Conservation (phyloP, 768 basidiomycete species). For the Lactarius indigo region DNA sequence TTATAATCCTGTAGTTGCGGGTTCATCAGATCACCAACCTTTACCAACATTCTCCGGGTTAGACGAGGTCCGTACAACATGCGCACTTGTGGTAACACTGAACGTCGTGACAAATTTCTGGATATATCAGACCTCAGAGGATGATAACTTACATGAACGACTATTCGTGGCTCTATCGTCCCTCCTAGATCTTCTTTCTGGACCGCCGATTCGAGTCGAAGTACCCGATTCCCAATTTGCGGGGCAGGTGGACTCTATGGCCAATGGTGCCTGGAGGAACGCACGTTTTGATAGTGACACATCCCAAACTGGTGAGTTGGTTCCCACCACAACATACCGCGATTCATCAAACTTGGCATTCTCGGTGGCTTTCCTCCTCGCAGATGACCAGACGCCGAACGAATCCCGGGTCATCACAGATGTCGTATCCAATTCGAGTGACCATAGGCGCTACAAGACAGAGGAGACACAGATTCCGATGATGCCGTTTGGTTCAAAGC, state of each 20-base stretch:
- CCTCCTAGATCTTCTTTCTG: background rate
- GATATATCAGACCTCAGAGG: background rate
- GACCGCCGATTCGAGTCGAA: background rate
- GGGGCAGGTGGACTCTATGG: background rate
- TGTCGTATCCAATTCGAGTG: too few relatives aligned
- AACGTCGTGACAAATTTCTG: too few relatives aligned
- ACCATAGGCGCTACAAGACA: too few relatives aligned
- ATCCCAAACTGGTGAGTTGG: background rate
- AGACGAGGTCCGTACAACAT: background rate
- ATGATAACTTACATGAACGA: too few relatives aligned
- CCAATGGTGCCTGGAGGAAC: too few relatives aligned
- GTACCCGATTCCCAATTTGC: background rate
- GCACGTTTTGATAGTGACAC: background rate
- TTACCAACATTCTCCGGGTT: background rate
- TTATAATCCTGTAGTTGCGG: background rate
- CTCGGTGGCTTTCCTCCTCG: background rate
- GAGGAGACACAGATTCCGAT: too few relatives aligned
- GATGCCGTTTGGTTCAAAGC: too few relatives aligned
- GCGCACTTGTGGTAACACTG: background rate
- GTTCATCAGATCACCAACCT: background rate
- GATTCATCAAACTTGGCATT: background rate
- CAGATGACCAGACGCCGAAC: too few relatives aligned
- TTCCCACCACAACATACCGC: background rate
- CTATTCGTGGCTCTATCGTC: background rate
- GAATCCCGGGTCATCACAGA: too few relatives aligned